Conservation (phyloP, 257 asterid genomes). For the Buddleja alternifolia region DNA sequence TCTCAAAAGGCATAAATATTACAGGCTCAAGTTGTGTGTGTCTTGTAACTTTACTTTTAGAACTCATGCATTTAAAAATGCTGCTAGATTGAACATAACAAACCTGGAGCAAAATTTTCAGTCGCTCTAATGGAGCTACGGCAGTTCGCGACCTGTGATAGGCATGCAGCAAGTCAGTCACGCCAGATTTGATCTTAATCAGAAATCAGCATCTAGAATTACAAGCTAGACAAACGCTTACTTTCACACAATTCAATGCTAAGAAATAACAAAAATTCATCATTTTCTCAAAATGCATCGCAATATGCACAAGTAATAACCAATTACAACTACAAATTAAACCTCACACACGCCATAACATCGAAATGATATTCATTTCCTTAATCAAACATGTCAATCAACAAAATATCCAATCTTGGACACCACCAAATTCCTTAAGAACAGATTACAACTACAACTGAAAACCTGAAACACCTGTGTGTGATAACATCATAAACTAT, state of each 20-base stretch:
- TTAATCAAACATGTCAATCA: background rate
- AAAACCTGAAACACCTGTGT: background rate
- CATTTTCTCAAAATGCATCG: background rate
- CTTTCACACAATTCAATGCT: background rate
- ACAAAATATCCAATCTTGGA: too few relatives aligned
- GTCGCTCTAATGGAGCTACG: conserved; percentile 91
- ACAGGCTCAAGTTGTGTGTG: background rate
- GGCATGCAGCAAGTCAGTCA: conserved; percentile 23
- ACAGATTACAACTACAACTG: background rate
- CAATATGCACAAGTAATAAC: background rate
- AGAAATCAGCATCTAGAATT: conserved; percentile 21
- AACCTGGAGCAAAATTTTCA: conserved; percentile 88
- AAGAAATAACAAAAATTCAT: background rate
- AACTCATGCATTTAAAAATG: background rate
- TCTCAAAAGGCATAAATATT: background rate
- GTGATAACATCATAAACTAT: background rate
- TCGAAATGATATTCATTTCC: background rate
- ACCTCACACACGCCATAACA: background rate
- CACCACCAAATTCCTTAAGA: too few relatives aligned
- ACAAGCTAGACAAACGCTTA: conserved; percentile 12
- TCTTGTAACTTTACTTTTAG: conserved; percentile 1
- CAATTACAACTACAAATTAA: background rate
- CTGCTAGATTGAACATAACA: conserved; percentile 13
- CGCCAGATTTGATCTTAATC: background rate
- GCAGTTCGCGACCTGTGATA: conserved; percentile 88